phyloP scores from a whole-genome alignment of 768 basidiomycete genomes.

The Dendrothele bispora region DNA sequence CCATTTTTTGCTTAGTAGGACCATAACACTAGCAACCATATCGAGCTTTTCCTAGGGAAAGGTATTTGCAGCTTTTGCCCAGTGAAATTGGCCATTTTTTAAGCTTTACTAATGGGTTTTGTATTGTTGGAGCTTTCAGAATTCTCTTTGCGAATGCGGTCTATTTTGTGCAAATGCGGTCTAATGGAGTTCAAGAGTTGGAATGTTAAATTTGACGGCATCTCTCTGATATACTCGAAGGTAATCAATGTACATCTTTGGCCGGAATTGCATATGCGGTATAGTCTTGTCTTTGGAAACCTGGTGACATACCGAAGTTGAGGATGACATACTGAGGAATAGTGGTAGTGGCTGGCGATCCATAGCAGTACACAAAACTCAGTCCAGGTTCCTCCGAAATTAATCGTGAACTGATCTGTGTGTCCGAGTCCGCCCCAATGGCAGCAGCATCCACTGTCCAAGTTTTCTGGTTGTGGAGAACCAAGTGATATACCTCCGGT shows the following conservation, averaged over 20 bases:
- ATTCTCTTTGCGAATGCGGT: too few species aligned
- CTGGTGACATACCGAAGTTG: slow-evolving; percentile 79
- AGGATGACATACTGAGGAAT: slow-evolving; percentile 69
- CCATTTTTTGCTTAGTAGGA: too few species aligned
- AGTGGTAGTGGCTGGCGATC: slow-evolving; percentile 11
- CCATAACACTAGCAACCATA: too few species aligned
- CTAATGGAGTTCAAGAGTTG: too few species aligned
- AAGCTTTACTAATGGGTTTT: too few species aligned
- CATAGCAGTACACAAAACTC: too few species aligned
- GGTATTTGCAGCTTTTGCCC: too few species aligned
- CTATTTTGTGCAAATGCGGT: too few species aligned
- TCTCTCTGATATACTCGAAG: slow-evolving; percentile 84
- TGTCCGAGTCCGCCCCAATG: slow-evolving; percentile 61
- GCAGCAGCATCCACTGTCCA: slow-evolving; percentile 73
- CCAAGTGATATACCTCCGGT: slow-evolving; percentile 86
- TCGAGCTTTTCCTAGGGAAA: too few species aligned
- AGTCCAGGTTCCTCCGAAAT: slow-evolving; percentile 95
- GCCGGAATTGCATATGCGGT: slow-evolving; percentile 72
- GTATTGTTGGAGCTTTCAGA: too few species aligned
- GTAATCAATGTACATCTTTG: slow-evolving; percentile 85
- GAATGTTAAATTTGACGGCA: too few species aligned
- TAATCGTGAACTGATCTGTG: slow-evolving; percentile 62
- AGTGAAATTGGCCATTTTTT: too few species aligned
- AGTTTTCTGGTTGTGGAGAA: slow-evolving; percentile 57
- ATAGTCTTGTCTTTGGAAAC: slow-evolving; percentile 77